Base-by-base conservation (phyloP, 225 moss, liverwort and hornwort species). In the Polytrichum formosum region DNA sequence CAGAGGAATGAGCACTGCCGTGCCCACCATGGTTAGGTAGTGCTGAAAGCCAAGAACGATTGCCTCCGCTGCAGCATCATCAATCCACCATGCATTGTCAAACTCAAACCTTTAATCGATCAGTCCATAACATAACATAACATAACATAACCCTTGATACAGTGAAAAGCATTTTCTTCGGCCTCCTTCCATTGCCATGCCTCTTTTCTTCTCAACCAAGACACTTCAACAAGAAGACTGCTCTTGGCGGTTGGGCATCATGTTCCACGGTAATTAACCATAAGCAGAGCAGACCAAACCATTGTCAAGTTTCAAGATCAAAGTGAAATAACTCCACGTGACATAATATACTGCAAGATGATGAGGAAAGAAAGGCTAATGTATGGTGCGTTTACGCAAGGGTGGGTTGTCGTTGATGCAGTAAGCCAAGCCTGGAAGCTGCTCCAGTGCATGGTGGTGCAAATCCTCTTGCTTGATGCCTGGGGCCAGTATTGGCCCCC, bases 361-460 rank as follows among this genome's bases (percentile, higher is more conserved):
- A 37, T 37, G 13, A 37, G 37, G 46, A 16, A 46, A 16, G 0
- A 0, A 1, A 46, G 2, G 13, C 0, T 46, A 13, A 37, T 35
- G 8, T 9, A 1, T 35, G 9, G 0, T 7, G 4, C 2, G 46
- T 46, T 81, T 23, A 87, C 86, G 78, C 86, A 75, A 83, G 9
- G 18, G 27, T 5, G 83, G 86, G 64, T 83, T 87, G 55, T 87
- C 86, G 7, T 83, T 87, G 76, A 87, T 87, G 64, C 86, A 83
- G 31, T 83, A 87, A 0, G 86, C 86, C 46, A 87, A 56, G 2
- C 86, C 83, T 0, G 86, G 86, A 17, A 87, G 71, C 76, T 87
- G 86, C 69, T 87, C 86, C 71, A 87, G 31, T 0, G 86, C 86
- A 2, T 28, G 69, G 54, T 87, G 83, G n/a, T 80, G 78, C 30